Base-by-base conservation (phyloP, 192 early-diverging fungal species). In the Coemansia erecta region DNA sequence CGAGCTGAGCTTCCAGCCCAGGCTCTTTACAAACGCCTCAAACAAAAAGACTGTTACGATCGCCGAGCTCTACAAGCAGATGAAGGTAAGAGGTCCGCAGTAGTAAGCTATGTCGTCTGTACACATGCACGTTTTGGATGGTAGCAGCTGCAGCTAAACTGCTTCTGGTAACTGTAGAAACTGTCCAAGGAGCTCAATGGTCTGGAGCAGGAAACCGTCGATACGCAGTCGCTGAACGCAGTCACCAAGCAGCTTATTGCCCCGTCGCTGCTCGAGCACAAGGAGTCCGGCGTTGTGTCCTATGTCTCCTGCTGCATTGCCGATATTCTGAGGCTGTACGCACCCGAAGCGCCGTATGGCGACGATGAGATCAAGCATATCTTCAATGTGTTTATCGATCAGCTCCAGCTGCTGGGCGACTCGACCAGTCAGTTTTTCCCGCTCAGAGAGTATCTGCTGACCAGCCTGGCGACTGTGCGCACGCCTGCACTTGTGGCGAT, bases 261-360 rank as follows among this genome's bases (percentile, higher is more conserved):
- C 7, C 61, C 82, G n/a, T 70, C 85, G 15, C 71, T 98, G 39
- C 51, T 90, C 11, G 59, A 69, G 31, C 90, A 97, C 77, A 91
- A 87, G 48, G 93, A 97, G 67, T 83, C 86, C 42, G 89, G 87
- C 15, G 88, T 97, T 15, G 81, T 81, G 26, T 83, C 85, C 19
- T 85, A 86, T 19, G 81, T 83, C 0, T 85, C 92, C 4, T 94
- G 92, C 70, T 97, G 94, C 70, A 79, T 97, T 37, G 91, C 94
- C 1, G 97, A 99, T 61, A 77, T 97, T 0, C 83, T 99, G 35
- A 83, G 94, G 18, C 77, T 99, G 10, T 94, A 89, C 70, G 97
- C 97, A 13, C 95, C 95, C 10, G 92, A 96, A 54, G 89, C 92
- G 5, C 96, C 96, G 10, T 97, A 96, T 73, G 83, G 58, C 43